Base-by-base conservation (phyloP, 106 monocot genomes). In the Platanthera guangdongensis region DNA sequence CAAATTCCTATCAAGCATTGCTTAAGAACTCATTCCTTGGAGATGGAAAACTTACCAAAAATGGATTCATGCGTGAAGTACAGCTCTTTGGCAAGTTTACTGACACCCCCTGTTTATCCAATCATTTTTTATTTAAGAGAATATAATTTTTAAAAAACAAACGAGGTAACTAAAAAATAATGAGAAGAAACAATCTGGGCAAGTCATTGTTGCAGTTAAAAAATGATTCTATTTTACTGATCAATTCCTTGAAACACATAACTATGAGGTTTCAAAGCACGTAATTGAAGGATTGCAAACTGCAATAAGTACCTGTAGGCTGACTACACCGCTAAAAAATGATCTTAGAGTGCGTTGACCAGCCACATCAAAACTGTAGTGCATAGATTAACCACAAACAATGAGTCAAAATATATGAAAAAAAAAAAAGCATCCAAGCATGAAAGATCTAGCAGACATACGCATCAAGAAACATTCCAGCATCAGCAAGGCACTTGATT, bases 401-500 rank as follows among this genome's bases (percentile, higher is more conserved):
- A 68, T 19, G 4, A 3, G 9, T 13, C 12, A 70, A 12, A 48
- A 70, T 47, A 16, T 48, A 48, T 48, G 10, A 80, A n/a, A 80
- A 50, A 65, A 11, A 13, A 7, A 73, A 64, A 39, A 60, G 5
- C 32, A 30, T 48, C 32, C 21, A 45, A 32, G 16, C 8, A 57
- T 2, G 10, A 28, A 11, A 67, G 12, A 67, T 30, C 32, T 30
- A 13, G 32, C 4, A 7, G 32, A 67, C 85, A 53, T 93, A 97
- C 96, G 77, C 82, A 80, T 97, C 93, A 73, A 97, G 88, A 71
- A 97, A 97, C 74, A 93, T 47, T 59, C 96, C 93, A 50, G 93
- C 96, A 86, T 97, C 96, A 74, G 86, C 86, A 30, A 97, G 79
- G 77, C 96, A 97, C 77, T 93, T 97, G 52, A 91, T 86, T 76